Evolutionary conservation across 1,284 basidiomycete genomes (phyloP).

Genomic region (Mrakiaceae sp.): DNA sequence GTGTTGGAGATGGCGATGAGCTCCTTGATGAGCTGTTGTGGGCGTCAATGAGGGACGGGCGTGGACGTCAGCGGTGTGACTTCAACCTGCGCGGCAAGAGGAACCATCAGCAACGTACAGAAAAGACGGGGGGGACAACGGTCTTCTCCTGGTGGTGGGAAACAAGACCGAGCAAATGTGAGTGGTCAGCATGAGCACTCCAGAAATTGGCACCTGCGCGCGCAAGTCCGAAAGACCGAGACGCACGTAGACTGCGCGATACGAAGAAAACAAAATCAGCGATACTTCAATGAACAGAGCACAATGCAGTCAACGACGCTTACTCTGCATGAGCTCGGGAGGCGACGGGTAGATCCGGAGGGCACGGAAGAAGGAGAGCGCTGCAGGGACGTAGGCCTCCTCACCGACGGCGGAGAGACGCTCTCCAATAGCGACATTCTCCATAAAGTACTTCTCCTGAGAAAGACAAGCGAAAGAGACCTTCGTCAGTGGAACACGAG

Average conservation of each 20-base stretch:
- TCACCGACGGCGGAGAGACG: conserved; percentile 64
- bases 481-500: neutral
- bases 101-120: neutral
- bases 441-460: conserved; percentile 78
- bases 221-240: too few species aligned
- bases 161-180: neutral
- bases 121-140: conserved; percentile 69
- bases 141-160: conserved; percentile 63
- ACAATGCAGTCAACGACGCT: conserved; percentile 18
- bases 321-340: conserved; percentile 70
- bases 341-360: conserved; percentile 89
- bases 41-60: neutral
- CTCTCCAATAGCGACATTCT: conserved; percentile 78
- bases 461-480: neutral
- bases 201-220: too few species aligned
- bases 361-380: conserved; percentile 84
- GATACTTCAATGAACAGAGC: neutral
- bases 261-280: neutral
- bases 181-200: neutral
- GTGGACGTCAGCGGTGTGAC: neutral
- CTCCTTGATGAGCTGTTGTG: conserved; percentile 9
- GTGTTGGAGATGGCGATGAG: conserved; percentile 17
- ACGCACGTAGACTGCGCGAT: too few species aligned
- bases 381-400: conserved; percentile 63
- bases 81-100: neutral